These are phyloP conservation scores for Candida silvicultrix DNA, from an alignment of 805 yeast genomes.

Conservation along the genomic window DNA sequence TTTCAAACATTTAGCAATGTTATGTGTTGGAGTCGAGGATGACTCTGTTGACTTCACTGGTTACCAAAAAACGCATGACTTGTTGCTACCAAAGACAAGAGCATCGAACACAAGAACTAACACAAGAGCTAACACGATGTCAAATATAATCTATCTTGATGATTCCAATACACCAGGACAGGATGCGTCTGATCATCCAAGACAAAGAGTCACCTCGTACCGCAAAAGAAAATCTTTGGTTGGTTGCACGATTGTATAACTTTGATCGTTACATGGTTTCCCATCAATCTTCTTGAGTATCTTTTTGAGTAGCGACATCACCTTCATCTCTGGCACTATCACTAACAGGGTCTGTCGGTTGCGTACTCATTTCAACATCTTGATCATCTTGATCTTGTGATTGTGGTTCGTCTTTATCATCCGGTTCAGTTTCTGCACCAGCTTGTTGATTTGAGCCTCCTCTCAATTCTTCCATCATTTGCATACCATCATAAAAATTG, in stretches of 20 bases:
- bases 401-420: not conserved
- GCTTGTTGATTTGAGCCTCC: not conserved
- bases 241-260: not conserved
- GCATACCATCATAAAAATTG: slow-evolving; percentile 52
- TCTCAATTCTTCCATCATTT: slow-evolving; percentile 22
- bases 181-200: not conserved
- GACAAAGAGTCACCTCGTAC: not conserved
- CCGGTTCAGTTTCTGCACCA: not conserved
- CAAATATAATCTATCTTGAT: not conserved
- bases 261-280: too few species aligned
- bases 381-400: slow-evolving; percentile 1
- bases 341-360: not conserved
- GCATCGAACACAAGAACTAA: not conserved
- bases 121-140: not conserved
- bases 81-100: not conserved
- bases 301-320: not conserved
- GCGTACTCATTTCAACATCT: not conserved
- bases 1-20: slow-evolving; percentile 14
- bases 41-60: not conserved
- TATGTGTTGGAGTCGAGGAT: not conserved
- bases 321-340: not conserved
- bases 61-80: not conserved
- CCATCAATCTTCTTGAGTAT: not conserved
- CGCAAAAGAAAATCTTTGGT: not conserved
- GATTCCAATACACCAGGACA: not conserved